Evolutionary conservation across 768 basidiomycete genomes (phyloP).

Genomic region (Tulasnella sp.): DNA sequence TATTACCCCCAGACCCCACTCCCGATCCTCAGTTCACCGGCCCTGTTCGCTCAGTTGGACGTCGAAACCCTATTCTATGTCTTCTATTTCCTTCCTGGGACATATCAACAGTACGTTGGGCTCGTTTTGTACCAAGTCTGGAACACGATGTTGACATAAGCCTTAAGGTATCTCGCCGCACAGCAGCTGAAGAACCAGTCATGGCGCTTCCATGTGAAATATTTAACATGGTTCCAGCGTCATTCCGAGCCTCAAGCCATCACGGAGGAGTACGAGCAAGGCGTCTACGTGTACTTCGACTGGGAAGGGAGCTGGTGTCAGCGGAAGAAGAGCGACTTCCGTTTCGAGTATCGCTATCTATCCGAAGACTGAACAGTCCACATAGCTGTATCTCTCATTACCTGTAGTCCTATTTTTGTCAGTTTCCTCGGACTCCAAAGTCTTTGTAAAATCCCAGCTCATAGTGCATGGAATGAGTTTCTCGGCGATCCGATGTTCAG

Average conservation of each 20-base stretch:
- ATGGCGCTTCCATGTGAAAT: conserved; percentile 99
- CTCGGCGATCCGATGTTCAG: no score
- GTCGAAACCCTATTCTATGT: conserved; percentile 98
- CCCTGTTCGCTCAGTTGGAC: conserved; percentile 87
- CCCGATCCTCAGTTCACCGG: conserved; percentile 76
- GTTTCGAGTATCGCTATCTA: conserved; percentile 93
- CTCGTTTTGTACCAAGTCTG: conserved; percentile 30
- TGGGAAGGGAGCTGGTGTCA: conserved; percentile 99
- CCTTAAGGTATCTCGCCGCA: conserved; percentile 82
- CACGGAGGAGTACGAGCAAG: conserved; percentile 99
- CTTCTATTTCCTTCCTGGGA: conserved; percentile 96
- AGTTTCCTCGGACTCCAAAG: background rate
- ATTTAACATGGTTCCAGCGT: conserved; percentile 99
- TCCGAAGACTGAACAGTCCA: conserved; percentile 71
- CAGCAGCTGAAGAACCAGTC: conserved; percentile 96
- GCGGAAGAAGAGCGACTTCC: conserved; percentile 96
- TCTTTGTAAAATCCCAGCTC: background rate
- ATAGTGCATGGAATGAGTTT: background rate
- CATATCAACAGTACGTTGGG: conserved; percentile 86
- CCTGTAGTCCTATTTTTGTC: conserved; percentile 5
- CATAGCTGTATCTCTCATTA: conserved; percentile 1
- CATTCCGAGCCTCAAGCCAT: conserved; percentile 98
- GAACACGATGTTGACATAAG: conserved; percentile 21
- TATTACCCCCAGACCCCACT: conserved; percentile 94
- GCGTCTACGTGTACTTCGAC: conserved; percentile 98